Percentiles rank a stretch among this genome's conserved stretches.
phyloP scores from a whole-genome alignment of 495 filamentous ascomycete species.

The Podospora comata region DNA sequence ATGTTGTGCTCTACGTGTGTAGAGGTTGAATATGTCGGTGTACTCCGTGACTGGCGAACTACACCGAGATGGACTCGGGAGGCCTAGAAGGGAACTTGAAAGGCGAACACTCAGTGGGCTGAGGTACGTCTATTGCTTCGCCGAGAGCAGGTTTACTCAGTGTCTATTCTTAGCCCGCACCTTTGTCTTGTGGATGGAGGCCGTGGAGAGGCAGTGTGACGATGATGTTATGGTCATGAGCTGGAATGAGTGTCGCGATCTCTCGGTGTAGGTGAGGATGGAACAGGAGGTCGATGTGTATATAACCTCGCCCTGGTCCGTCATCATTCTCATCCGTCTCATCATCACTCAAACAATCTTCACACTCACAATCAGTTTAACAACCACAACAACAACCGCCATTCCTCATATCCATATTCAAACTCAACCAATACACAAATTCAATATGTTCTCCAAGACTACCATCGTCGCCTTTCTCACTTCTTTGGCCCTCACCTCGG shows the following conservation, averaged over 20 bases:
- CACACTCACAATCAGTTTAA: background rate
- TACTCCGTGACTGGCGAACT: background rate
- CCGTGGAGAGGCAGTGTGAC: background rate
- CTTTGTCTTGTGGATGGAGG: background rate
- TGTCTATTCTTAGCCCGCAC: background rate
- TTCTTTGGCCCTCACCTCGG: background rate
- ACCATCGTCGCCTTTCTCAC: conserved; percentile 1
- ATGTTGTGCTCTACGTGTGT: background rate
- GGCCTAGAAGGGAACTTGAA: background rate
- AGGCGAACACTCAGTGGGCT: background rate
- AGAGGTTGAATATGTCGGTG: background rate
- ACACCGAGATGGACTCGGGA: background rate
- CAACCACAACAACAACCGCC: background rate
- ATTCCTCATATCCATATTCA: background rate
- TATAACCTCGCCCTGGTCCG: background rate
- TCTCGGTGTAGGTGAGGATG: background rate
- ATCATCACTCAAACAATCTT: background rate
- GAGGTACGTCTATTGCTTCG: background rate
- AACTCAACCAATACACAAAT: background rate
- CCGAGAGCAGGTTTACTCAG: background rate
- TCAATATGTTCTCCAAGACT: background rate
- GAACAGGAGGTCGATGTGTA: background rate
- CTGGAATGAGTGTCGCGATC: background rate
- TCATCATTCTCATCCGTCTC: background rate
- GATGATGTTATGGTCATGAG: background rate